These are phyloP conservation scores for Podaxis sp. DNA, from an alignment of 768 basidiomycete species.

Conservation along the genomic window DNA sequence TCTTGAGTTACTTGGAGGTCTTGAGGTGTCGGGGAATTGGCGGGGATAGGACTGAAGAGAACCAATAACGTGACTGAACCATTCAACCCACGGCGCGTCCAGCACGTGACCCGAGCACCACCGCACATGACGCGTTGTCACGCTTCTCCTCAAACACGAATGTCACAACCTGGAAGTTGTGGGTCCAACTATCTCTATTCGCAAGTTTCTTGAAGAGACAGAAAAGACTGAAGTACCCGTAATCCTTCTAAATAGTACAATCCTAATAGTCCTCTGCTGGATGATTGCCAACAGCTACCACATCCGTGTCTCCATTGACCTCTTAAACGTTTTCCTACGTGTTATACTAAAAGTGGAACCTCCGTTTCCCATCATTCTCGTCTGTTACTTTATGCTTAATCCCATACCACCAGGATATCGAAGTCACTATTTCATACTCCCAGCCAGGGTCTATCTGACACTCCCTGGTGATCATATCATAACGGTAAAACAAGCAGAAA, in stretches of 20 bases:
- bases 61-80: neutral
- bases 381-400: neutral
- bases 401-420: neutral
- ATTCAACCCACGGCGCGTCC: slow-evolving; percentile 12
- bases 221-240: too few species aligned
- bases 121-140: neutral
- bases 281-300: too few species aligned
- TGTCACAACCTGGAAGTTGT: too few species aligned
- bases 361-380: neutral
- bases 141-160: too few species aligned
- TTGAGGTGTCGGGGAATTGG: neutral
- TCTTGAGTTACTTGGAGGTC: neutral
- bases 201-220: too few species aligned
- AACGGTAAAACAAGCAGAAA: slow-evolving; percentile 32
- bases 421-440: neutral
- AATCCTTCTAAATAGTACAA: too few species aligned
- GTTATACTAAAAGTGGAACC: neutral
- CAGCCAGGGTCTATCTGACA: slow-evolving; percentile 23
- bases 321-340: neutral
- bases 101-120: slow-evolving; percentile 14
- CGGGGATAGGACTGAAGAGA: neutral
- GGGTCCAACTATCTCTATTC: too few species aligned
- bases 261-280: too few species aligned
- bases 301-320: neutral
- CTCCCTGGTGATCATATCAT: slow-evolving; percentile 31